Evolutionary conservation across 495 filamentous ascomycete species (phyloP).

Genomic region (Xylaria acuta): DNA sequence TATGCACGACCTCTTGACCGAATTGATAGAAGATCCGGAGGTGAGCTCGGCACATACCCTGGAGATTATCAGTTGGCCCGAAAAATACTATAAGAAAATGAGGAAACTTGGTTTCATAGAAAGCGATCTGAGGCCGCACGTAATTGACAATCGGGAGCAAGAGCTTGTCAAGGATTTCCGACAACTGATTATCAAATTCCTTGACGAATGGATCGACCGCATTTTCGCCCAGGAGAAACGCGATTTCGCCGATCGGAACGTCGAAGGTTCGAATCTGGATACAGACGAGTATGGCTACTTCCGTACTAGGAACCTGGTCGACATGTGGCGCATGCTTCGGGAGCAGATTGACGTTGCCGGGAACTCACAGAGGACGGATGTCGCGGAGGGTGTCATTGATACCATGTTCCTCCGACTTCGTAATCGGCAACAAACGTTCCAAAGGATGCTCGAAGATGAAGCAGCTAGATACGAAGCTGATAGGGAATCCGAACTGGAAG

Average conservation of each 20-base stretch:
- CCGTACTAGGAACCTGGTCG: constrained; percentile 85
- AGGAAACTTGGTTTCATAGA: constrained; percentile 78
- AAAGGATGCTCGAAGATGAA: constrained; percentile 88
- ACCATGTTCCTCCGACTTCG: constrained; percentile 89
- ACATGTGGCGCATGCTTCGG: constrained; percentile 97
- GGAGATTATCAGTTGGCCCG: constrained; percentile 90
- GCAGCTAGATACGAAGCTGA: constrained; percentile 69
- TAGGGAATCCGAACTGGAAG: constrained; percentile 70
- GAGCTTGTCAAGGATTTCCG: constrained; percentile 94
- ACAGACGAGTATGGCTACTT: constrained; percentile 85
- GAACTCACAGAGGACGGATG: constrained; percentile 80
- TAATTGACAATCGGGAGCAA: constrained; percentile 85
- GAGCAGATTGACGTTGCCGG: constrained; percentile 85
- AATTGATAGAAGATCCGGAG: constrained; percentile 79
- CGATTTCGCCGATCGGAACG: constrained; percentile 76
- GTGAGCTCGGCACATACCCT: constrained; percentile 80
- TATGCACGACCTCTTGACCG: constrained; percentile 92
- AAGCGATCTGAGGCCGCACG: constrained; percentile 75
- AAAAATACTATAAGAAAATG: constrained; percentile 97
- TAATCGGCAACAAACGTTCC: constrained; percentile 80
- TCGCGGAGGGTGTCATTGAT: constrained; percentile 91
- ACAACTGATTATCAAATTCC: constrained; percentile 88
- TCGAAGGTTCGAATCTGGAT: constrained; percentile 75
- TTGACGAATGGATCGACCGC: constrained; percentile 97
- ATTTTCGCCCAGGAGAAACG: constrained; percentile 81